Percentiles rank a stretch among this genome's conserved stretches.
Conservation (phyloP, 202 grass and related monocot species). For the Setaria viridis region DNA sequence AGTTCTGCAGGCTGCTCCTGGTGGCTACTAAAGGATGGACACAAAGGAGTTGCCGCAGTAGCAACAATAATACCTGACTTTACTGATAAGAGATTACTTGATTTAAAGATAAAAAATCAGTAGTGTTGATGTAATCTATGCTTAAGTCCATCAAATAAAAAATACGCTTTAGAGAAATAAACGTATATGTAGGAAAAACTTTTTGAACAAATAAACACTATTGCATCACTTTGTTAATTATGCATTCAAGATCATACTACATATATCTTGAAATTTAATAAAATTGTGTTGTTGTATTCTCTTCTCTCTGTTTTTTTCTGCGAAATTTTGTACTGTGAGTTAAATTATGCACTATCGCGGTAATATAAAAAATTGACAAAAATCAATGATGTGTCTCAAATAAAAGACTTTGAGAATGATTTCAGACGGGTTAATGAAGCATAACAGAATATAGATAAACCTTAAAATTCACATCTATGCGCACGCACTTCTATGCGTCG, state of each 20-base stretch:
- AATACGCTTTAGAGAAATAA: not conserved
- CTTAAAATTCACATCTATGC: not conserved
- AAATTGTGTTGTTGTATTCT: no score
- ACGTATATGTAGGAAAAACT: not conserved
- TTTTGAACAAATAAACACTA: not conserved
- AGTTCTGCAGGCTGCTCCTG: constrained; percentile 6
- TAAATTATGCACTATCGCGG: no score
- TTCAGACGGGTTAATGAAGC: no score
- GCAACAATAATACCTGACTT: not conserved
- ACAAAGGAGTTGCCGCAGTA: not conserved
- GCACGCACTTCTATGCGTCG: not conserved
- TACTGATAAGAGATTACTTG: not conserved
- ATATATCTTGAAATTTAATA: no score
- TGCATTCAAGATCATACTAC: no score
- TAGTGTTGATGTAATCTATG: not conserved
- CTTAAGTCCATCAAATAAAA: not conserved
- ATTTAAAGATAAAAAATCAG: not conserved
- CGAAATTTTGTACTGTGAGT: no score
- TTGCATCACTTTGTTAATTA: not conserved
- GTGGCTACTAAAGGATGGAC: not conserved
- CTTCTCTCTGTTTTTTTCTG: no score
- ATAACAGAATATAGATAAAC: not conserved
- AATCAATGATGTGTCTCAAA: no score
- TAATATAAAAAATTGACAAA: no score
- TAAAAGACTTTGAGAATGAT: no score